These are phyloP conservation scores for Heliocybe sulcata DNA, from an alignment of 1,284 basidiomycete genomes.

Conservation along the genomic window DNA sequence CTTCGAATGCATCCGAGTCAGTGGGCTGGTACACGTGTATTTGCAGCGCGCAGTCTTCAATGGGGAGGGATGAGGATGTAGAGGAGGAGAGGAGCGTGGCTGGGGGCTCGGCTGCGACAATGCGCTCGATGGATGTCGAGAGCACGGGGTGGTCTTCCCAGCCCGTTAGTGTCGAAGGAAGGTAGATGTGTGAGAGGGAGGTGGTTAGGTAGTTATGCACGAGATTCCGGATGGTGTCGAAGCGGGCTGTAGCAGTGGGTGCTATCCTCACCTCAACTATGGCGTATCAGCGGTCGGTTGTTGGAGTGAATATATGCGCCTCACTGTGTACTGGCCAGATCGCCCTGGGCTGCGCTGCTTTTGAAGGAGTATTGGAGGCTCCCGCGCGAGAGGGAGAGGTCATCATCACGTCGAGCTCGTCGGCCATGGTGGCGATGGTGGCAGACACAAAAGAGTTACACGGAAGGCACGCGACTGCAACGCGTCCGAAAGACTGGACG, in stretches of 20 bases:
- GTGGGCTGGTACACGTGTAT: constrained; percentile 87
- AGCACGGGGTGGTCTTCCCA: constrained; percentile 75
- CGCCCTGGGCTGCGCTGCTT: constrained; percentile 1
- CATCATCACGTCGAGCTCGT: constrained; percentile 15
- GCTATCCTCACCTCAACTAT: constrained; percentile 81
- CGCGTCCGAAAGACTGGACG: constrained; percentile 4
- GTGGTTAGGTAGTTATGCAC: constrained; percentile 56
- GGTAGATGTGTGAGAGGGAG: constrained; percentile 50
- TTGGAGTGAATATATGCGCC: constrained; percentile 10
- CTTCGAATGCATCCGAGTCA: constrained; percentile 65
- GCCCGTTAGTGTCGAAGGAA: constrained; percentile 61
- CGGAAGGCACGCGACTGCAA: neutral
- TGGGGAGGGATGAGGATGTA: constrained; percentile 34
- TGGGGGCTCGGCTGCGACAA: constrained; percentile 60
- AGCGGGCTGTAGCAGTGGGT: constrained; percentile 56
- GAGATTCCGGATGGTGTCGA: constrained; percentile 61
- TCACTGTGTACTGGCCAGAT: constrained; percentile 57
- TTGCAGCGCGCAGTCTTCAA: constrained; percentile 57
- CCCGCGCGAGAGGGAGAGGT: constrained; percentile 13
- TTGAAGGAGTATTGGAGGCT: constrained; percentile 9
- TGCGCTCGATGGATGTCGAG: constrained; percentile 66
- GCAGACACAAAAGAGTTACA: neutral
- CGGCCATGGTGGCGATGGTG: neutral
- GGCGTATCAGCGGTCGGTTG: neutral
- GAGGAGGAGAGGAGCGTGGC: constrained; percentile 37